A percentile compares a stretch with the other conserved stretches of the same genome.
Conservation (phyloP, 805 yeast genomes). For the Blastobotrys peoriensis region DNA sequence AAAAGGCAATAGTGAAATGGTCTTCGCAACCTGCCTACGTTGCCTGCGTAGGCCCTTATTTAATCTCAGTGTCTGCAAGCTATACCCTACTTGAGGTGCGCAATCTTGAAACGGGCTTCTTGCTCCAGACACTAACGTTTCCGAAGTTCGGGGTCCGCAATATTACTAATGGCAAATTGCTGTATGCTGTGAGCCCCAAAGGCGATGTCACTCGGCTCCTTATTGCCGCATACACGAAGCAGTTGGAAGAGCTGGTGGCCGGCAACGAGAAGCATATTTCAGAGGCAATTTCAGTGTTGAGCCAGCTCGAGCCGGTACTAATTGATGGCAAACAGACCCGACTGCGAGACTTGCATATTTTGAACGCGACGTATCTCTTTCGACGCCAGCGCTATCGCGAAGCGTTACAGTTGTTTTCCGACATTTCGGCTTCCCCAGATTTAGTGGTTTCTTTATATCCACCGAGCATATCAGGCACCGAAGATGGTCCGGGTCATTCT, state of each 20-base stretch:
- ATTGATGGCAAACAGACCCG: constrained; percentile 29
- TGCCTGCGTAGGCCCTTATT: constrained; percentile 37
- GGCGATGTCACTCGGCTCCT: constrained; percentile 25
- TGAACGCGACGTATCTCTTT: constrained; percentile 34
- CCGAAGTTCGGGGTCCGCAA: constrained; percentile 16
- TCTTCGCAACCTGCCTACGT: constrained; percentile 21
- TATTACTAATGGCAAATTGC: constrained; percentile 22
- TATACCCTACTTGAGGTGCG: constrained; percentile 31
- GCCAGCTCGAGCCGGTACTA: constrained; percentile 27
- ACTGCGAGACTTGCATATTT: constrained; percentile 41
- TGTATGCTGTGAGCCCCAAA: constrained; percentile 29
- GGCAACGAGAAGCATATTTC: constrained; percentile 26
- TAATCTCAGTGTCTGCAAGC: constrained; percentile 27
- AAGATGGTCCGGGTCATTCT: not conserved
- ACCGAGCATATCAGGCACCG: not conserved
- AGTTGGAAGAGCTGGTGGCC: constrained; percentile 30
- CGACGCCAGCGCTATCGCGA: constrained; percentile 27
- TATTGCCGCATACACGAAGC: constrained; percentile 29
- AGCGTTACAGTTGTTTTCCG: constrained; percentile 43
- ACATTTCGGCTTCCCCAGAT: constrained; percentile 56
- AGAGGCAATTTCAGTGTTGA: constrained; percentile 41
- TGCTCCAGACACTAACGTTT: constrained; percentile 32
- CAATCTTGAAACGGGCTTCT: constrained; percentile 33
- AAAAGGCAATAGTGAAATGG: not conserved
- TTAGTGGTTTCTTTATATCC: constrained; percentile 46